Percentiles rank a stretch among this genome's conserved stretches.
phyloP scores from a whole-genome alignment of 2,329 filamentous ascomycete genomes.

The Penicillium concentricum region DNA sequence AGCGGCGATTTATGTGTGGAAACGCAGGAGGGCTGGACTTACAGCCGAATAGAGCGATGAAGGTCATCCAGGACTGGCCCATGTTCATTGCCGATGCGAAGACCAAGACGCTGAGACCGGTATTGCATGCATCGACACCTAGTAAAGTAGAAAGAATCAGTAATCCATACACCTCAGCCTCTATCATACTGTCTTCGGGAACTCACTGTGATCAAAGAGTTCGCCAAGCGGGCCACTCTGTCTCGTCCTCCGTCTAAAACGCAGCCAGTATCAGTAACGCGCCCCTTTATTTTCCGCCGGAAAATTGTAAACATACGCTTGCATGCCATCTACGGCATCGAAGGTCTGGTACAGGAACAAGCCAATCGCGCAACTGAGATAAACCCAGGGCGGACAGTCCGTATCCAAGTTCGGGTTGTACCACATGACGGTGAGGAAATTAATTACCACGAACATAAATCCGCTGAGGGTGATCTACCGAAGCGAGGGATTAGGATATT shows the following conservation, averaged over 20 bases:
- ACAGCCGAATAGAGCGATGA: conserved; percentile 80
- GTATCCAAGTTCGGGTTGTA: conserved; percentile 93
- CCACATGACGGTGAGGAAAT: conserved; percentile 89
- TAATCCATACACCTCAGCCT: neutral
- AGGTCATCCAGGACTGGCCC: conserved; percentile 86
- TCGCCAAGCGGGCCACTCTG: conserved; percentile 94
- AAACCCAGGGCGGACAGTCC: conserved; percentile 94
- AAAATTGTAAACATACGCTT: conserved; percentile 65
- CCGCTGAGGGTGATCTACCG: conserved; percentile 78
- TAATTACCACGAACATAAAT: conserved; percentile 84
- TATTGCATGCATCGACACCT: conserved; percentile 92
- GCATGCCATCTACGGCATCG: conserved; percentile 91
- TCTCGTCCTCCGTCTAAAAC: conserved; percentile 70
- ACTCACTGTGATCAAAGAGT: conserved; percentile 85
- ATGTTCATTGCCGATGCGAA: conserved; percentile 92
- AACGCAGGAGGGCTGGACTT: conserved; percentile 32
- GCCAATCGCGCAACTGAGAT: conserved; percentile 84
- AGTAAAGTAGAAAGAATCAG: neutral
- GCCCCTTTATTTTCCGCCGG: neutral
- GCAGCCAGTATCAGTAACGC: conserved; percentile 8
- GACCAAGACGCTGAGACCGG: conserved; percentile 85
- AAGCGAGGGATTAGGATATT: conserved; percentile 4
- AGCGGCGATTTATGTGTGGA: conserved; percentile 1
- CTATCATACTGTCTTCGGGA: neutral
- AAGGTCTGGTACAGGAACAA: conserved; percentile 98